Evolutionary conservation across 495 filamentous ascomycete species (phyloP), one percentile per base, ranked within the genome.

Genomic region (Aspergillus kassunensis): DNA sequence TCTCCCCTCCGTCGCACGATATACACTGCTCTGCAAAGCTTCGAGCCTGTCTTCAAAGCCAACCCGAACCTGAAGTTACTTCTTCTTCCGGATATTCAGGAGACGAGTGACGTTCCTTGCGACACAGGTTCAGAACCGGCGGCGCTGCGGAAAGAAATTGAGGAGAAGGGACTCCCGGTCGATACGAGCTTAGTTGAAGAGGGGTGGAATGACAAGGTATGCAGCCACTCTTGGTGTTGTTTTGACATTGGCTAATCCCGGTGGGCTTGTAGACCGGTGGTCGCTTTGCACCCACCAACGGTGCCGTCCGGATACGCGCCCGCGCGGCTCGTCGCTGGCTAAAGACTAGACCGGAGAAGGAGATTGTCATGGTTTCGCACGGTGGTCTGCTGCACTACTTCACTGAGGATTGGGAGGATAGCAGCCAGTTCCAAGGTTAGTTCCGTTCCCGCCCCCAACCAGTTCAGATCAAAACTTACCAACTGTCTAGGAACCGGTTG

Each of bases 1-100:
- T 95, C 90, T 0, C 91, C 92, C 1, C 77, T 96, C 41, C 84
- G 85, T 19, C 85, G 92, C 47, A 95, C 92, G 3, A 71, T 97
- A 27, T 85, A 88, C 64, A 96, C 92, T 0, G 82, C 86, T 5
- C 76, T 96, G 9, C 69, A 83, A 43, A 80, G 79, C 40, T 96
- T 96, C 69, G 67, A 64, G 39, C 73, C 83, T 3, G 65, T 75
- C 5, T 72, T 80, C 43, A 50, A 74, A 21, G 62, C 66, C 3
- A 70, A 71, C 44, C 70, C 73, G 15, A 71, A 71, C n/a, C 51
- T 78, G 33, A 73, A 73, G 23, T 64, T 95, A 41, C 75, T 89
- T 43, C 83, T 86, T 8, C 70, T 96, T 1, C 88, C 89, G 0
- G 88, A 92, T 51, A 63, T 89, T 0, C 92, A 97, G 67, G 92